Evolutionary conservation across 768 basidiomycete species (phyloP).

Genomic region (Xanthoconium stramineum): DNA sequence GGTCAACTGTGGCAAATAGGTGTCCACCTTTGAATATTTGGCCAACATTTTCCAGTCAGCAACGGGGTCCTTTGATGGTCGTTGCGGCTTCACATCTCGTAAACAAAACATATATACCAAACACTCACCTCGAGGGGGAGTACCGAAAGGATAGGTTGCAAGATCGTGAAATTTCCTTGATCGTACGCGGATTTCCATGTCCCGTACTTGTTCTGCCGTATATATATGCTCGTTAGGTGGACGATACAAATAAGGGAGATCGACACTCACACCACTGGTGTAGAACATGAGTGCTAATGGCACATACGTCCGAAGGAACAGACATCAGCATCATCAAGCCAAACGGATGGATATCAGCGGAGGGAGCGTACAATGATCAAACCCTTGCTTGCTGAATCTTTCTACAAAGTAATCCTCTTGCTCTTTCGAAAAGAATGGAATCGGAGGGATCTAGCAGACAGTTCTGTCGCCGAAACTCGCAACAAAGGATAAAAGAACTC

Average conservation of each 20-base stretch:
- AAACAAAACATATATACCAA: background rate
- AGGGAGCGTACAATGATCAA: constrained; percentile 53
- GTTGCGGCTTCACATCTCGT: background rate
- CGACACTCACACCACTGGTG: constrained; percentile 42
- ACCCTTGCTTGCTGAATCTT: constrained; percentile 55
- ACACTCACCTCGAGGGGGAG: constrained; percentile 36
- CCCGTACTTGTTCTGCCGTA: constrained; percentile 35
- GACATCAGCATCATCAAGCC: background rate
- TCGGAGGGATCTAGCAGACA: constrained; percentile 52
- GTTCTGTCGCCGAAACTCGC: background rate
- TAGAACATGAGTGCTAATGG: constrained; percentile 63
- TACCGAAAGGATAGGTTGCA: constrained; percentile 39
- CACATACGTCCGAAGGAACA: background rate
- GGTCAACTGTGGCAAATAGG: constrained; percentile 35
- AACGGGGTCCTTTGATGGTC: constrained; percentile 37
- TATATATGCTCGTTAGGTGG: background rate
- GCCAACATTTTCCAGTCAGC: constrained; percentile 40
- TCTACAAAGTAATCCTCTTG: constrained; percentile 74
- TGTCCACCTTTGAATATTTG: constrained; percentile 23
- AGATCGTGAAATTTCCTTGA: constrained; percentile 43
- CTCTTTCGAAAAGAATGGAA: constrained; percentile 55
- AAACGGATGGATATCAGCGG: background rate
- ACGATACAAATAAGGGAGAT: background rate
- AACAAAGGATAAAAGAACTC: background rate
- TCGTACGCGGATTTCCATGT: constrained; percentile 36